Evolutionary conservation across 306 rosid genomes (phyloP), one percentile per base, ranked within the genome.

Genomic region (Notholithocarpus densiflorus): DNA sequence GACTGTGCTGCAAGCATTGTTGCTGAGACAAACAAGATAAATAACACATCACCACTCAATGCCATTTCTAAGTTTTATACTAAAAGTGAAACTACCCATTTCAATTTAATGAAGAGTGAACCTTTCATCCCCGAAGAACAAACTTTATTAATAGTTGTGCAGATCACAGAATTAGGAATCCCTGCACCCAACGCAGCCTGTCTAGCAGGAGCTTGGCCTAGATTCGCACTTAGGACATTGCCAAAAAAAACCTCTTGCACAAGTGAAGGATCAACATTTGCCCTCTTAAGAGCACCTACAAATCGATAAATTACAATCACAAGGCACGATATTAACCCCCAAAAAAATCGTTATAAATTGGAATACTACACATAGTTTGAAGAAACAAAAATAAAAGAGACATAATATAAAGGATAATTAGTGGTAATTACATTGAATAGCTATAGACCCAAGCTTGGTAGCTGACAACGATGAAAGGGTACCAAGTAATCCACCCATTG

Each of bases 221-320:
- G 82, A 87, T 92, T 94, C 10, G 98, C 98, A 80, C 91, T 84
- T 3, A 94, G 90, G 75, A 94, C 98, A 84, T 94, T 94, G 62
- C 98, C 98, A 66, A 94, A 92, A 79, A 91, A 94, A 40, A 94
- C 97, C 86, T 94, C 98, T 87, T 94, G 93, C 83, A 94, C 98
- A 21, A 91, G 90, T 10, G 93, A 87, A 0, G 98, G 92, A 76
- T 89, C 95, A 75, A 94, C 75, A 60, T 86, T 92, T 2, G 97
- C 98, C 84, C 95, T 91, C 83, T 80, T 80, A 56, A 94, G 97
- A 54, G 97, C 97, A 85, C 89, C 95, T 94, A 78, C 75, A 81
- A 78, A 77, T 87, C 27, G n/a, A 71, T 54, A 8, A 27, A 77
- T 24, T 55, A 59, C 56, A 76, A 72, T 1, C 45, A 74, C 53